A percentile compares a stretch with the other conserved stretches of the same genome.
phyloP scores from a whole-genome alignment of 1,284 basidiomycete genomes.

The Athelia sp. region DNA sequence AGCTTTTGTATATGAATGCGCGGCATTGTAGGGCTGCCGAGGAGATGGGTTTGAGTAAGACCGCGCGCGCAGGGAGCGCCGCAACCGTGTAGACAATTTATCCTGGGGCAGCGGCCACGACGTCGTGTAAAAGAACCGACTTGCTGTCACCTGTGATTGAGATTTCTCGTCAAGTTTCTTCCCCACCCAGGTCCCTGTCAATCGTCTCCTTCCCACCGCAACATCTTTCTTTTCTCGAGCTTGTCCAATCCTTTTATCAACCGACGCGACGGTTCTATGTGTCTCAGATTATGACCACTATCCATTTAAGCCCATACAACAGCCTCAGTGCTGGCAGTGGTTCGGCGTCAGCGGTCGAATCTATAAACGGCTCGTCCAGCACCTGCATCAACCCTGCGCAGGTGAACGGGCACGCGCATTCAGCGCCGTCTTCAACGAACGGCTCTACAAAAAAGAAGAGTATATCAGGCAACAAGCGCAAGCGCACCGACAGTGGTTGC shows the following conservation, averaged over 20 bases:
- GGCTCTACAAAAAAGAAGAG: slow-evolving; percentile 29
- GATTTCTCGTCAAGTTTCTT: too few species aligned
- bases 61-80: too few species aligned
- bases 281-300: not conserved
- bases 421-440: slow-evolving; percentile 31
- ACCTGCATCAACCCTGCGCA: slow-evolving; percentile 26
- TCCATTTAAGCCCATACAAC: not conserved
- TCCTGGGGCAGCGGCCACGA: too few species aligned
- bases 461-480: slow-evolving; percentile 33
- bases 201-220: too few species aligned
- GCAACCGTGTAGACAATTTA: too few species aligned
- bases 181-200: too few species aligned
- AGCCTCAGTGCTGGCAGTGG: not conserved
- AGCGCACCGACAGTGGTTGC: slow-evolving; percentile 30
- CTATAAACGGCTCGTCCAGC: slow-evolving; percentile 12
- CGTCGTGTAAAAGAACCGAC: too few species aligned
- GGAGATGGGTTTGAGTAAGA: too few species aligned
- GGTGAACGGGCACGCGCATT: slow-evolving; percentile 27
- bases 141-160: too few species aligned
- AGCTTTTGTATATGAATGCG: not conserved
- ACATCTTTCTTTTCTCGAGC: not conserved
- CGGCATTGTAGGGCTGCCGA: not conserved
- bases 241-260: not conserved
- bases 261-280: not conserved
- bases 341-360: slow-evolving; percentile 9